phyloP scores from a whole-genome alignment of 345 rosid genomes.

The Schrenkiella parvula region DNA sequence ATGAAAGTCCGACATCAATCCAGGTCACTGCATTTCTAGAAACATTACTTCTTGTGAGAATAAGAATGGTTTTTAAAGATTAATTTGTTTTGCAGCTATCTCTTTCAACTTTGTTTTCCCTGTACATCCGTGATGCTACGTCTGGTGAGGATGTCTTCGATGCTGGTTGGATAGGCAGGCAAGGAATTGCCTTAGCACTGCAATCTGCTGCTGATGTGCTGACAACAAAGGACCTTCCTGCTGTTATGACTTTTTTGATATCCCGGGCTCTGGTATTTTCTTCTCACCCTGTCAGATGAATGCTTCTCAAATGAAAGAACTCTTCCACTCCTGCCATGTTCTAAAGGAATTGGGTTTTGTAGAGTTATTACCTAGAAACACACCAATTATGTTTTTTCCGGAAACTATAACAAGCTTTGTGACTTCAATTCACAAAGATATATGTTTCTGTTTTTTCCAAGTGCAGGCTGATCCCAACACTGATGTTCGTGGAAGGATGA shows the following conservation, averaged over 20 bases:
- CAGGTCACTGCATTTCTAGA: conserved; percentile 50
- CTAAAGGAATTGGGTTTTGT: neutral
- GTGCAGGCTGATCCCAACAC: conserved; percentile 92
- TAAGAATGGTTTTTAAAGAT: conserved; percentile 22
- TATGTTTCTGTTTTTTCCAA: conserved; percentile 1
- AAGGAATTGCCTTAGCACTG: conserved; percentile 90
- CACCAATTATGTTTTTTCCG: neutral
- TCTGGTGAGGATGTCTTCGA: conserved; percentile 55
- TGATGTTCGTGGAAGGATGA: conserved; percentile 99
- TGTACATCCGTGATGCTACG: conserved; percentile 69
- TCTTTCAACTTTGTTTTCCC: conserved; percentile 81
- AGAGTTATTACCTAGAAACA: neutral
- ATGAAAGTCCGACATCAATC: conserved; percentile 78
- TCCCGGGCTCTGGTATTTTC: conserved; percentile 85
- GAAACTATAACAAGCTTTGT: neutral
- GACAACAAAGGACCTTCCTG: conserved; percentile 92
- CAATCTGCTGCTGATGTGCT: conserved; percentile 89
- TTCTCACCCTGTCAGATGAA: conserved; percentile 23
- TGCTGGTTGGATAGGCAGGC: conserved; percentile 92
- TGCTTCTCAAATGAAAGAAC: neutral
- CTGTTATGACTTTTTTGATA: conserved; percentile 92
- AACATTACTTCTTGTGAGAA: conserved; percentile 2
- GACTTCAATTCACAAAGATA: neutral
- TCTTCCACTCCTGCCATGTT: conserved; percentile 11
- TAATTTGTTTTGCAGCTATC: conserved; percentile 56